Base-by-base conservation (phyloP, 2,329 filamentous ascomycete genomes). In the Pseudogymnoascus sp. region DNA sequence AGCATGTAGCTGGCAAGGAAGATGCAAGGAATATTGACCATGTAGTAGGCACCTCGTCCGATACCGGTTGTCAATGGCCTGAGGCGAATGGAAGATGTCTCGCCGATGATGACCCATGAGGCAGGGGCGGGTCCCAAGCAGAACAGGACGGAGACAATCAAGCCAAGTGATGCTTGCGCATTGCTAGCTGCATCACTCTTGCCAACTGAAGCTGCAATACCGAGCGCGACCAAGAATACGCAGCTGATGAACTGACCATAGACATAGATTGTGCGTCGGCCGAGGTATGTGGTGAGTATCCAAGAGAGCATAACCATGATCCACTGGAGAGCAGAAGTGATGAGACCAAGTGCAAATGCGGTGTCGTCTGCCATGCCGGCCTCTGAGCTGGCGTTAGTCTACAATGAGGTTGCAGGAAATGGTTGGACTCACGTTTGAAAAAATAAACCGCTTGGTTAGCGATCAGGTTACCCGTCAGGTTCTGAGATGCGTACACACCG, bases 251-350 rank as follows among this genome's bases (percentile, higher is more conserved):
- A 70, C 29, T 80, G 80, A 65, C 85, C 84, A 75, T 80, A 86
- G 62, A 87, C 76, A 72, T 87, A 88, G 73, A 88, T 86, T 37
- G 81, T 80, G 61, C 85, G 84, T 63, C 84, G 81, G 70, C 85
- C 84, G 61, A 85, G 77, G 73, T 84, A 87, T 1, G 81, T 80
- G 12, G 83, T 88, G 59, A 89, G 80, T 62, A 87, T 74, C 86
- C 86, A 88, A 63, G 85, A 88, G 43, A 85, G 76, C 80, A 86
- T 86, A 72, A 86, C 83, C 64, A 85, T 78, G 71, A 89, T 73
- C 73, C 73, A 77, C 70, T 86, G 83, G 2, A 88, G 83, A 59
- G 79, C 82, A 0, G 85, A 87, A 60, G 81, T 87, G 72, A 87
- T 87, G 29, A 88, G 80, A 72, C 82, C 82, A 14, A 88, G 76